Conservation (phyloP, 768 basidiomycete genomes). For the Strobilomyces dryophilus region DNA sequence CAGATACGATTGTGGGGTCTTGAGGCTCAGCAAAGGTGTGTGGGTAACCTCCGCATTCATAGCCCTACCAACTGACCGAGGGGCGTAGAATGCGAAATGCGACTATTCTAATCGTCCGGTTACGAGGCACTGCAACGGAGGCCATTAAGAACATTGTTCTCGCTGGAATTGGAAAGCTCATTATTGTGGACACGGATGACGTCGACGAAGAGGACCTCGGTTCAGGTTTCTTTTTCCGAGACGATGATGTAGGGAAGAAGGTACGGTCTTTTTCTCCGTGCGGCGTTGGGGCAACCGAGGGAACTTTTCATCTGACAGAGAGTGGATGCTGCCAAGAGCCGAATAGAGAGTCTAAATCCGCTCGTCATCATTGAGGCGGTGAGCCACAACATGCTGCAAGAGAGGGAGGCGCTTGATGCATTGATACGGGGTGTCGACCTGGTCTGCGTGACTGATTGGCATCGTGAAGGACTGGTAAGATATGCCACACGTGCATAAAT, state of each 20-base stretch:
- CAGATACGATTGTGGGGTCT: slow-evolving; percentile 98
- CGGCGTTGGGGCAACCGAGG: slow-evolving; percentile 39
- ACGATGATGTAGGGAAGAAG: slow-evolving; percentile 88
- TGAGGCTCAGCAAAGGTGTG: slow-evolving; percentile 90
- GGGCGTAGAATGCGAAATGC: slow-evolving; percentile 86
- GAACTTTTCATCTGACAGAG: slow-evolving; percentile 49
- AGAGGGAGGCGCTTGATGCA: slow-evolving; percentile 50
- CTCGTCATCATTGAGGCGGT: slow-evolving; percentile 78
- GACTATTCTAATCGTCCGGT: slow-evolving; percentile 75
- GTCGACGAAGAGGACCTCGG: slow-evolving; percentile 87
- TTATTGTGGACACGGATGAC: slow-evolving; percentile 74
- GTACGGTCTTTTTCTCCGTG: slow-evolving; percentile 40
- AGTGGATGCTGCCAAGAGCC: slow-evolving; percentile 76
- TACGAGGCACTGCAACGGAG: slow-evolving; percentile 86
- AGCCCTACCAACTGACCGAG: slow-evolving; percentile 7
- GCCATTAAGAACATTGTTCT: slow-evolving; percentile 97
- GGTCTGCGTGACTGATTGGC: slow-evolving; percentile 83
- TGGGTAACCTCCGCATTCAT: background rate
- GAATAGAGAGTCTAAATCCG: slow-evolving; percentile 89
- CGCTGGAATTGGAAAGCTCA: slow-evolving; percentile 87
- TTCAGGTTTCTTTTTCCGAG: slow-evolving; percentile 89
- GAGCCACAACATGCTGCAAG: slow-evolving; percentile 44
- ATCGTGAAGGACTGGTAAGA: slow-evolving; percentile 67
- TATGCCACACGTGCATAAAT: background rate
- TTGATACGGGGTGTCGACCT: slow-evolving; percentile 71